Evolutionary conservation across 495 filamentous ascomycete species (phyloP), one percentile per base, ranked within the genome.

Genomic region (Aspergillus conjunctus): DNA sequence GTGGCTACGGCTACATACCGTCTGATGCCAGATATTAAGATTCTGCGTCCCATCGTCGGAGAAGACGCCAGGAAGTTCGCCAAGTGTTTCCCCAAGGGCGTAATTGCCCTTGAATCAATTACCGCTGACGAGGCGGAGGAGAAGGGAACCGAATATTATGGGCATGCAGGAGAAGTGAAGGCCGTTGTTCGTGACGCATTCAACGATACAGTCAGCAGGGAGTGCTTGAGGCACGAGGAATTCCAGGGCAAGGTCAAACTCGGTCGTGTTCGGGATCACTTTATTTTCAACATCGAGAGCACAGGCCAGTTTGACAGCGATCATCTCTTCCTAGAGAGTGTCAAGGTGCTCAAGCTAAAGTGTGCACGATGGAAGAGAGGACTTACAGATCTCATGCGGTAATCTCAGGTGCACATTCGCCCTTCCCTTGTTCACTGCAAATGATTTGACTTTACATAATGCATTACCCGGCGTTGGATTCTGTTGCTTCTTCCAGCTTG

Each of bases 231-330:
- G 44, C 93, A 99, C 70, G 84, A 86, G 43, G 95, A 98, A 74
- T 98, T 99, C 80, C 83, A 94, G 66, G 89, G 82, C 59, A 98
- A 95, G 81, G 95, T 99, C 54, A 93, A 91, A 79, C 81, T 99
- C 12, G 95, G 95, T 45, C 83, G 95, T 31, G 76, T 91, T 43
- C 78, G 89, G 61, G 95, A 99, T 76, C 95, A 99, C 75, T 99
- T 99, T 70, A 97, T 99, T 74, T 99, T 92, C 81, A 87, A 84
- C 56, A 80, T 99, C 7, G 95, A 99, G 81, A 97, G 92, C 77
- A 88, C 91, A 10, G 95, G 95, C 10, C 94, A 98, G 75, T 93
- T 90, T 72, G 85, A 91, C 26, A 94, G 91, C 69, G 92, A 97
- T 65, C 84, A 88, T 71, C 79, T 98, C 54, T 97, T 98, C 82